These are phyloP conservation scores for Trypanosoma mega DNA, from an alignment of 208 protist species.

Conservation along the genomic window DNA sequence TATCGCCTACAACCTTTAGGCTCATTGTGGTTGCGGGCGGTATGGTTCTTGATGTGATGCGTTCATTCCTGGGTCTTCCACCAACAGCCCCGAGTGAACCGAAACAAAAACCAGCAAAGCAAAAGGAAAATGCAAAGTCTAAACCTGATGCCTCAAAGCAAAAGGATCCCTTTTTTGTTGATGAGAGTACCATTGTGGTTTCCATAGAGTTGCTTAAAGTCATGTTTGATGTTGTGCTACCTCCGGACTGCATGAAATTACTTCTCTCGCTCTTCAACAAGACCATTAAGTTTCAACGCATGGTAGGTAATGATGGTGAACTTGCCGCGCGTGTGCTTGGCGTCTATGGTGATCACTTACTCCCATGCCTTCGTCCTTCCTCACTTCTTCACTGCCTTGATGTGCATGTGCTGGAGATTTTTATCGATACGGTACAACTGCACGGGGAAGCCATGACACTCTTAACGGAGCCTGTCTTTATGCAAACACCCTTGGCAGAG, in stretches of 20 bases:
- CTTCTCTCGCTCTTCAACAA: slow-evolving; percentile 58
- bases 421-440: slow-evolving; percentile 54
- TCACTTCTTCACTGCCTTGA: slow-evolving; percentile 52
- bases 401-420: slow-evolving; percentile 46
- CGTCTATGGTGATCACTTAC: slow-evolving; percentile 47
- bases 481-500: slow-evolving; percentile 15
- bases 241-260: slow-evolving; percentile 43
- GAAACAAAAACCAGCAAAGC: neutral
- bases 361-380: slow-evolving; percentile 43
- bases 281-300: slow-evolving; percentile 43
- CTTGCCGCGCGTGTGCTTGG: slow-evolving; percentile 48
- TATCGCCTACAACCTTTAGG: slow-evolving; percentile 41
- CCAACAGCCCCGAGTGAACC: neutral
- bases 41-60: slow-evolving; percentile 42
- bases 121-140: neutral
- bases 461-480: slow-evolving; percentile 21
- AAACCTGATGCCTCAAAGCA: slow-evolving; percentile 3
- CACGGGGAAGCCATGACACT: slow-evolving; percentile 26
- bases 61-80: slow-evolving; percentile 43
- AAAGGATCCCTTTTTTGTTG: neutral
- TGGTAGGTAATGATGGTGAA: slow-evolving; percentile 47
- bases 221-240: slow-evolving; percentile 44
- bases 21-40: slow-evolving; percentile 40
- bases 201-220: slow-evolving; percentile 33
- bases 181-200: slow-evolving; percentile 4